phyloP scores from a whole-genome alignment of 768 basidiomycete genomes.

The Leucocoprinus sp. region DNA sequence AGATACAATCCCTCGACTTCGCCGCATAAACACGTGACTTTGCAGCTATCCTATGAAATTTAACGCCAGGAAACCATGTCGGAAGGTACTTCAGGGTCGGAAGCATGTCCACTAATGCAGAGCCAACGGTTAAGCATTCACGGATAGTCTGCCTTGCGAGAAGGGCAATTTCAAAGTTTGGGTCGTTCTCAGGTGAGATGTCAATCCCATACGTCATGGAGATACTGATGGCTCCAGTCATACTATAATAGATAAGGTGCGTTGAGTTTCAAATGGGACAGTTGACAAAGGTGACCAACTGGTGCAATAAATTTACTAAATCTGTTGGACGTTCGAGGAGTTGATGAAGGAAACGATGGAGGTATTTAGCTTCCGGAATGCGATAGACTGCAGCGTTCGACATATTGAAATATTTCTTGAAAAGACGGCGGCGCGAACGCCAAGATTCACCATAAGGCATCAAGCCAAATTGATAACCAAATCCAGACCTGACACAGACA shows the following conservation, averaged over 20 bases:
- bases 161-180: constrained; percentile 20
- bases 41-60: constrained; percentile 34
- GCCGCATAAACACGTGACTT: constrained; percentile 24
- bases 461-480: constrained; percentile 3
- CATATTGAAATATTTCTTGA: constrained; percentile 12
- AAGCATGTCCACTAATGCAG: constrained; percentile 24
- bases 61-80: constrained; percentile 39
- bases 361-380: constrained; percentile 11
- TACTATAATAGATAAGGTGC: constrained; percentile 12
- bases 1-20: constrained; percentile 32
- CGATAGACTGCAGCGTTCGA: constrained; percentile 10
- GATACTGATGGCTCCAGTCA: constrained; percentile 20
- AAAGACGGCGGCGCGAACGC: constrained; percentile 11
- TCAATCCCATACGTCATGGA: constrained; percentile 23
- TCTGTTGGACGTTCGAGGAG: not conserved
- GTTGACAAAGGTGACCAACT: not conserved
- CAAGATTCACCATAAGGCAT: constrained; percentile 12
- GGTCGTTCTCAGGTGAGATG: constrained; percentile 21
- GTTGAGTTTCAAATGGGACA: not conserved
- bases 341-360: constrained; percentile 11
- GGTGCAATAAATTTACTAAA: not conserved
- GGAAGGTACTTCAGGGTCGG: constrained; percentile 33
- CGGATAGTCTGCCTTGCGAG: constrained; percentile 16
- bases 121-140: constrained; percentile 18
- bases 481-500: constrained; percentile 6